Evolutionary conservation across 805 yeast species (phyloP).

Genomic region (Myxozyma sirexii): DNA sequence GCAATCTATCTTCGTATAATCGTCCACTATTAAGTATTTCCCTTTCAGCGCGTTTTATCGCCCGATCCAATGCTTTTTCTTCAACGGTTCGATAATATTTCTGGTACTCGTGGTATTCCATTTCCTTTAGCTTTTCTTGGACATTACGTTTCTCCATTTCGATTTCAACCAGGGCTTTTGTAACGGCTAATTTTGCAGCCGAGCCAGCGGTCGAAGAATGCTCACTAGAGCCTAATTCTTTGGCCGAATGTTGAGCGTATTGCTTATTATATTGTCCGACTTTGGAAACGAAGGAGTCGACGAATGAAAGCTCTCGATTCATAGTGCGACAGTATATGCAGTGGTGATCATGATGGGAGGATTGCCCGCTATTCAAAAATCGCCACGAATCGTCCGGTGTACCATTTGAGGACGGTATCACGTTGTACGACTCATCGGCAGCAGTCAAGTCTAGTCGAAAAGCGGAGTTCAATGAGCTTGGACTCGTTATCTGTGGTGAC

Average conservation of each 20-base stretch:
- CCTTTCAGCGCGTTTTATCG: conserved; percentile 2
- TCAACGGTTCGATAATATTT: conserved; percentile 8
- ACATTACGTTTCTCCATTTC: conserved; percentile 10
- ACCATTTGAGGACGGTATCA: neutral
- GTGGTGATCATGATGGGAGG: conserved; percentile 1
- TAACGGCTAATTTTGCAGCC: conserved; percentile 4
- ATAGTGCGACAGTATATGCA: conserved; percentile 2
- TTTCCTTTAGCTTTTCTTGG: neutral
- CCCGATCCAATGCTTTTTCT: conserved; percentile 2
- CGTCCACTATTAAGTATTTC: neutral
- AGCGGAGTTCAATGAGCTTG: no score
- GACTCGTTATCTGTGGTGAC: no score
- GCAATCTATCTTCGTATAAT: neutral
- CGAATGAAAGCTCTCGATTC: conserved; percentile 4
- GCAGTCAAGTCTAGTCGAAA: neutral
- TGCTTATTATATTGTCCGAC: neutral
- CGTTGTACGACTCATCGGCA: no score
- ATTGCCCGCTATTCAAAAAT: conserved; percentile 1
- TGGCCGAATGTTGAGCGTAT: no score
- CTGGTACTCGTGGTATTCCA: conserved; percentile 9
- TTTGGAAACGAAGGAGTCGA: conserved; percentile 8
- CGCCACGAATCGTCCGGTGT: conserved; percentile 2
- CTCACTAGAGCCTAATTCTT: no score
- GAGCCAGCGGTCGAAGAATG: neutral
- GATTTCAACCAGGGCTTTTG: conserved; percentile 4